phyloP scores from a whole-genome alignment of 352 stramenopile genomes.

The Phytophthora kernoviae region DNA sequence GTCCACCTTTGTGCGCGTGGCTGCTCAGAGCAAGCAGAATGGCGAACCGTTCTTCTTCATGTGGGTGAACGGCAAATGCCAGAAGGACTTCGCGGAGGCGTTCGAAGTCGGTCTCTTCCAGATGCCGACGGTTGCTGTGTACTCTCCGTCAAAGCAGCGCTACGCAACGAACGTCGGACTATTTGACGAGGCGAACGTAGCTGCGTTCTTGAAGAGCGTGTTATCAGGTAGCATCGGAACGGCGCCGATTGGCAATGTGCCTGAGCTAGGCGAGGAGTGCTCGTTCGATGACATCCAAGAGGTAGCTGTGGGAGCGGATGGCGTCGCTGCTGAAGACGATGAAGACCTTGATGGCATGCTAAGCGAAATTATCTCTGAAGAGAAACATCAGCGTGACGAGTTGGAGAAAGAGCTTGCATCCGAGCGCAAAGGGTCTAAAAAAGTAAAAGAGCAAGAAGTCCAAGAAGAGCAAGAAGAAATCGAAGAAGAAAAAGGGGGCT shows the following conservation, averaged over 20 bases:
- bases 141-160: constrained; percentile 73
- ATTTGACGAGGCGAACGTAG: constrained; percentile 65
- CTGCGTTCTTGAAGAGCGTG: constrained; percentile 66
- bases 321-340: constrained; percentile 43
- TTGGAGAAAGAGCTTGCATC: constrained; percentile 55
- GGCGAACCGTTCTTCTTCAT: constrained; percentile 74
- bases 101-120: constrained; percentile 77
- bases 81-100: constrained; percentile 66
- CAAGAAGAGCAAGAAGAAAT: constrained; percentile 58
- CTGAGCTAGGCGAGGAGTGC: constrained; percentile 53
- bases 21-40: constrained; percentile 50
- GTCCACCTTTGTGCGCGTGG: constrained; percentile 47
- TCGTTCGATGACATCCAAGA: constrained; percentile 51
- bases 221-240: constrained; percentile 70
- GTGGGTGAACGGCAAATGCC: constrained; percentile 80
- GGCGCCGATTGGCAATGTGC: constrained; percentile 45
- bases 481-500: constrained; percentile 56
- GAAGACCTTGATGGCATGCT: constrained; percentile 70
- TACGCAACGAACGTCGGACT: constrained; percentile 73
- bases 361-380: constrained; percentile 74
- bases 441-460: constrained; percentile 49
- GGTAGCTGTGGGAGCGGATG: constrained; percentile 19
- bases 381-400: constrained; percentile 59
- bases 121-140: constrained; percentile 77
- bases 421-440: constrained; percentile 41